Evolutionary conservation across 306 rosid genomes (phyloP).

Genomic region (Echinosophora koreensis): DNA sequence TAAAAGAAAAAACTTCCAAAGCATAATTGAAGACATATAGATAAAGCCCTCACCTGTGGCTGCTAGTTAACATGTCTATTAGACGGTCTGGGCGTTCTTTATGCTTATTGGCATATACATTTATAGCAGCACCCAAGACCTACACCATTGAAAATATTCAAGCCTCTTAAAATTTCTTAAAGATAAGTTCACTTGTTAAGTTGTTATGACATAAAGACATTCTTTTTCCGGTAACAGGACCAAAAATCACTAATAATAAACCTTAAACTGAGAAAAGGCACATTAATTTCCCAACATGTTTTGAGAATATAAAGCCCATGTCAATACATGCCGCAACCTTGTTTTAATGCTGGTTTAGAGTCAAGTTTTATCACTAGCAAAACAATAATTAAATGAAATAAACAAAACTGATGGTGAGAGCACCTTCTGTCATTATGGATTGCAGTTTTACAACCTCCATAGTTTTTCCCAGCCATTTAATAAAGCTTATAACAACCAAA

Average conservation of each 20-base stretch:
- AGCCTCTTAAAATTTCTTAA: constrained; percentile 35
- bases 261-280: constrained; percentile 23
- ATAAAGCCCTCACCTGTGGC: constrained; percentile 75
- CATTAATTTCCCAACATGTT: constrained; percentile 27
- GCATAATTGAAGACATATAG: constrained; percentile 3
- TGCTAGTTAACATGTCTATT: constrained; percentile 96
- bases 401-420: constrained; percentile 1
- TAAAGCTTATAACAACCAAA: constrained; percentile 22
- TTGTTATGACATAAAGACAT: neutral
- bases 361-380: constrained; percentile 23
- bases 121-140: constrained; percentile 98
- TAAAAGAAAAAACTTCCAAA: neutral
- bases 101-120: constrained; percentile 97
- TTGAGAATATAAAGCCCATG: constrained; percentile 31
- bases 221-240: constrained; percentile 19
- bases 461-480: constrained; percentile 10
- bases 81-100: constrained; percentile 99
- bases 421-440: constrained; percentile 5
- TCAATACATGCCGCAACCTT: constrained; percentile 2
- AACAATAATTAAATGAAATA: constrained; percentile 16
- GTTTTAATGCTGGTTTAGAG: constrained; percentile 10
- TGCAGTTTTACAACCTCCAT: constrained; percentile 36
- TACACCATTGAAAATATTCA: constrained; percentile 51
- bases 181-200: constrained; percentile 17
- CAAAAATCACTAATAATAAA: constrained; percentile 17